Evolutionary conservation across 2,329 filamentous ascomycete species (phyloP).

Genomic region (Pezicula carpinea): DNA sequence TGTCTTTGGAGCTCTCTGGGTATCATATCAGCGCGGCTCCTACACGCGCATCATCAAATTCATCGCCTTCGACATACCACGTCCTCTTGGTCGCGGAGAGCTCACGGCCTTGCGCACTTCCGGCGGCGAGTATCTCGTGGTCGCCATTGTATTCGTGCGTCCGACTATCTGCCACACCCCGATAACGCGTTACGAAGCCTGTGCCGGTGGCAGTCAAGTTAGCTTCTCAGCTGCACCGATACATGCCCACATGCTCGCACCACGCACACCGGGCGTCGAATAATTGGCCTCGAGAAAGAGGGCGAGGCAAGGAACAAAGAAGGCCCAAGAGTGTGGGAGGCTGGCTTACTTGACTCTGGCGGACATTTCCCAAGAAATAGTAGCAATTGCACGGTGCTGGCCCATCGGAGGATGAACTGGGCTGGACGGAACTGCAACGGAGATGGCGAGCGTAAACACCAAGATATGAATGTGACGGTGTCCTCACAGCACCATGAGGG

Average conservation of each 20-base stretch:
- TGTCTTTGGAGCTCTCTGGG: constrained; percentile 76
- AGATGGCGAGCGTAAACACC: not conserved
- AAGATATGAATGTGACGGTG: no score
- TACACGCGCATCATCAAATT: not conserved
- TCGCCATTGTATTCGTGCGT: constrained; percentile 21
- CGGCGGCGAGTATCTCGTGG: constrained; percentile 26
- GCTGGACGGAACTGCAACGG: no score
- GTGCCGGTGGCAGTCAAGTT: constrained; percentile 11
- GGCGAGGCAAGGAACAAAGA: not conserved
- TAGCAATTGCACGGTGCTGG: constrained; percentile 4
- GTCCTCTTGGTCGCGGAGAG: constrained; percentile 52
- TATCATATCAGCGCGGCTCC: constrained; percentile 15
- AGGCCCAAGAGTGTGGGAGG: not conserved
- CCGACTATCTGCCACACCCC: constrained; percentile 28
- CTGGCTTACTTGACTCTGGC: constrained; percentile 23
- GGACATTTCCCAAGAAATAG: constrained; percentile 21
- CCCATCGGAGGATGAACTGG: constrained; percentile 10
- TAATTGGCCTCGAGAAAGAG: no score
- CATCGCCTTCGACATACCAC: constrained; percentile 37
- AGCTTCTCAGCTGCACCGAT: no score
- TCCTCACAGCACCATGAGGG: no score
- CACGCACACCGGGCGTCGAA: no score
- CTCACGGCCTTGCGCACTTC: constrained; percentile 37
- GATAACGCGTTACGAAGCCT: constrained; percentile 26
- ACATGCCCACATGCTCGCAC: no score